Evolutionary conservation across 2,329 filamentous ascomycete genomes (phyloP).

Genomic region (Talaromyces sp.): DNA sequence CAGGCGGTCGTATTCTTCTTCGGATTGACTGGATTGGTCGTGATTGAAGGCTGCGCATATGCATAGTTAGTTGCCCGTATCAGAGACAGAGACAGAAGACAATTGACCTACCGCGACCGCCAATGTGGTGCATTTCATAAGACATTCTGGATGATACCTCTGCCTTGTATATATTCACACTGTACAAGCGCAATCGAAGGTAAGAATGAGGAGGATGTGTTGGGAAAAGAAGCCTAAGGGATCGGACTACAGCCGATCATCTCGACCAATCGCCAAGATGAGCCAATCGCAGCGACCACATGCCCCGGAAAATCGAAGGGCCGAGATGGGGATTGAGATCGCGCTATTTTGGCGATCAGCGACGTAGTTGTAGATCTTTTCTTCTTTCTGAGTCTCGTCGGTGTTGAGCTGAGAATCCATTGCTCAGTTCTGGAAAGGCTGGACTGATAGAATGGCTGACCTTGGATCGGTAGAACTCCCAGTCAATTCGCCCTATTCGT

Average conservation of each 20-base stretch:
- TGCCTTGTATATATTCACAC: background rate
- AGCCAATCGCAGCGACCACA: background rate
- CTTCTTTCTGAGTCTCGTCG: background rate
- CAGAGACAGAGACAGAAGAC: background rate
- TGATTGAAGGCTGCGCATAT: conserved; percentile 64
- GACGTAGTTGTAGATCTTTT: background rate
- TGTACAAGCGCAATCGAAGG: background rate
- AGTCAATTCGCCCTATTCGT: background rate
- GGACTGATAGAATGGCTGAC: background rate
- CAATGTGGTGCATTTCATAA: conserved; percentile 17
- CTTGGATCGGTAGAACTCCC: background rate
- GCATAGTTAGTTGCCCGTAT: background rate
- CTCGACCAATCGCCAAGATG: background rate
- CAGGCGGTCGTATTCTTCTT: conserved; percentile 88
- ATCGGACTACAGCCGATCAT: conserved; percentile 1
- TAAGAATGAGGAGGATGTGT: background rate
- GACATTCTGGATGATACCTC: conserved; percentile 7
- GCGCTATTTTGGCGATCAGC: conserved; percentile 8
- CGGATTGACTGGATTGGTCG: conserved; percentile 58
- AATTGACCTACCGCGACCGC: conserved; percentile 11
- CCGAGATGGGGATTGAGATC: conserved; percentile 4
- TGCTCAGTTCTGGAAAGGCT: background rate
- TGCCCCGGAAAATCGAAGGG: background rate
- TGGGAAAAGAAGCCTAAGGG: background rate
- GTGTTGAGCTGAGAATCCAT: background rate